Evolutionary conservation across 75 land plant genomes (phyloP).

Genomic region (Larix kaempferi): DNA sequence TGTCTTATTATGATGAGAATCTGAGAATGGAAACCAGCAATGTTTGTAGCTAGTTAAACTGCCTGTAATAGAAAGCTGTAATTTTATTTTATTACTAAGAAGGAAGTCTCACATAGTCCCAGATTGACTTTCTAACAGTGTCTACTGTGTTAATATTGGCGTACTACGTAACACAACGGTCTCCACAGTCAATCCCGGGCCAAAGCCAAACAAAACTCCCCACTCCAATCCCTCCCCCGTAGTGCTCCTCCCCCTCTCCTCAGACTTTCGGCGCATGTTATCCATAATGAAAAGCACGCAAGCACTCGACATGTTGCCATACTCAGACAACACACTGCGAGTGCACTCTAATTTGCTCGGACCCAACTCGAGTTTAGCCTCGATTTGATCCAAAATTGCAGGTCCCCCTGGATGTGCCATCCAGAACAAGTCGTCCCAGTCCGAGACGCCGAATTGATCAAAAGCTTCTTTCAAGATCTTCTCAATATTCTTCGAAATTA

Average conservation of each 20-base stretch:
- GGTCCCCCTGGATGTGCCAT: constrained; percentile 35
- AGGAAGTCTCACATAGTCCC: too few relatives aligned
- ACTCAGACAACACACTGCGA: constrained; percentile 40
- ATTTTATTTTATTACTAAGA: too few relatives aligned
- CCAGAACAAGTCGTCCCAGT: constrained; percentile 22
- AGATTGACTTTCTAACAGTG: too few relatives aligned
- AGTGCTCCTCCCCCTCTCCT: constrained; percentile 4
- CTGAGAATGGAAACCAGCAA: too few relatives aligned
- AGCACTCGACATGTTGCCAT: constrained; percentile 42
- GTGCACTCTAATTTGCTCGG: constrained; percentile 28
- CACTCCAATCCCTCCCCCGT: constrained; percentile 36
- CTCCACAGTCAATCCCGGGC: constrained; percentile 58
- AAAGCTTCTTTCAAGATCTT: background rate
- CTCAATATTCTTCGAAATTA: background rate
- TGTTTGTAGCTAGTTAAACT: too few relatives aligned
- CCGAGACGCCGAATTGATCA: background rate
- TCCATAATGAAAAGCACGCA: constrained; percentile 45
- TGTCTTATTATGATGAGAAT: too few relatives aligned
- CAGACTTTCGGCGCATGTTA: constrained; percentile 25
- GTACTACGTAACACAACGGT: constrained; percentile 28
- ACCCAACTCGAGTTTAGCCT: constrained; percentile 15
- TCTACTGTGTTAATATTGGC: background rate
- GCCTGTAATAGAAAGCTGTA: too few relatives aligned
- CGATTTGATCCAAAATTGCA: constrained; percentile 30
- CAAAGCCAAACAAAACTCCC: constrained; percentile 42